Percentiles rank a stretch among this genome's conserved stretches.
These are phyloP conservation scores for Phoma herbarum DNA, from an alignment of 2,329 filamentous ascomycete genomes.

Conservation along the genomic window DNA sequence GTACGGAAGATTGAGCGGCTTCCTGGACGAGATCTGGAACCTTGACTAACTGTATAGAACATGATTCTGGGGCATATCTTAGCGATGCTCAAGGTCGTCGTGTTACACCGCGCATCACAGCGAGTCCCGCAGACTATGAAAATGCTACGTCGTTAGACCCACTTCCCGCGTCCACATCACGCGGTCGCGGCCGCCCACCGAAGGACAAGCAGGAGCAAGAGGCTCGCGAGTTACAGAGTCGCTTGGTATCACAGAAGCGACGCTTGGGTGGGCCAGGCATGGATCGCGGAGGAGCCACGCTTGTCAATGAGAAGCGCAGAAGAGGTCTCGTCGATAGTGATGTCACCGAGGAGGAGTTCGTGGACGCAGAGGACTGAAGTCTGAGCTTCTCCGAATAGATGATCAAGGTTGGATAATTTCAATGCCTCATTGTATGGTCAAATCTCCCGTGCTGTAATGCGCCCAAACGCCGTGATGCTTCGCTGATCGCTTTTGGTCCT, in stretches of 20 bases:
- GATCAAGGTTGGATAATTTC: constrained; percentile 12
- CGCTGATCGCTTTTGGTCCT: constrained; percentile 14
- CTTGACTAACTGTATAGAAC: constrained; percentile 42
- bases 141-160: constrained; percentile 5
- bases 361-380: constrained; percentile 40
- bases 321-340: constrained; percentile 61
- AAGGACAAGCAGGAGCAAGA: constrained; percentile 53
- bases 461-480: constrained; percentile 24
- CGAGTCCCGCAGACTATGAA: constrained; percentile 28
- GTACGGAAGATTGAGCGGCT: constrained; percentile 56
- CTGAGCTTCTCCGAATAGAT: background rate
- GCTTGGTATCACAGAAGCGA: constrained; percentile 60
- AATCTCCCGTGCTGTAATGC: constrained; percentile 4
- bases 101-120: constrained; percentile 57
- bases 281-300: constrained; percentile 61
- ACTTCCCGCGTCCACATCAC: constrained; percentile 36
- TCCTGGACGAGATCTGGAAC: constrained; percentile 17
- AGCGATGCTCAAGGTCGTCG: constrained; percentile 57
- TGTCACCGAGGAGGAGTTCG: constrained; percentile 57
- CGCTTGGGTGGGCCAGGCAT: constrained; percentile 61
- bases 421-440: constrained; percentile 5
- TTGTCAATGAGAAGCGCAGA: constrained; percentile 62
- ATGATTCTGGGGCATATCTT: constrained; percentile 59
- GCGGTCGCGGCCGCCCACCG: constrained; percentile 44
- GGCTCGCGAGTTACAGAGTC: constrained; percentile 55